Conservation (phyloP, 2,329 filamentous ascomycete genomes). For the Venturia asperata region DNA sequence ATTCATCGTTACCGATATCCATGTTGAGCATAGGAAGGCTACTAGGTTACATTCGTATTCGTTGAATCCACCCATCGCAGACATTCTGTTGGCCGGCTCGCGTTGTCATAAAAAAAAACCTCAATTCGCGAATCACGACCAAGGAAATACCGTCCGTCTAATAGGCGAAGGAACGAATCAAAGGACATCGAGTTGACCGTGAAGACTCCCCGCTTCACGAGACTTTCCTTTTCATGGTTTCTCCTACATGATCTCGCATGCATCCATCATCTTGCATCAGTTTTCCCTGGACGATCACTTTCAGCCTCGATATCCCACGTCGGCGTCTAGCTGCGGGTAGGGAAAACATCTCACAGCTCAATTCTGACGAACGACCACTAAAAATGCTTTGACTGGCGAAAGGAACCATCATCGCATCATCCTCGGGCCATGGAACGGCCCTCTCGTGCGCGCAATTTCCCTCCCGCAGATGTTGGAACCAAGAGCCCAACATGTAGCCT, state of each 20-base stretch:
- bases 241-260: neutral
- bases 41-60: too few species aligned
- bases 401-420: neutral
- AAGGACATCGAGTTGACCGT: neutral
- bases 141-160: neutral
- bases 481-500: neutral
- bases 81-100: too few species aligned
- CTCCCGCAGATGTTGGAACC: neutral
- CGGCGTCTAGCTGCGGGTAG: neutral
- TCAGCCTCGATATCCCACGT: conserved; percentile 8
- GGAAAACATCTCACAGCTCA: neutral
- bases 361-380: neutral
- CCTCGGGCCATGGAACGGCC: conserved; percentile 13
- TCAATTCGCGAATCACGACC: neutral
- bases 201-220: neutral
- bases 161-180: neutral
- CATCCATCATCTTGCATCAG: neutral
- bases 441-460: conserved; percentile 9
- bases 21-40: neutral
- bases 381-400: neutral
- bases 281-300: neutral
- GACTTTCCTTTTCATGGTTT: neutral
- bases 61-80: neutral
- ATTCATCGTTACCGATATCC: neutral
- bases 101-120: too few species aligned